Conservation (phyloP, 2,329 filamentous ascomycete species). For the Talaromyces sp. region DNA sequence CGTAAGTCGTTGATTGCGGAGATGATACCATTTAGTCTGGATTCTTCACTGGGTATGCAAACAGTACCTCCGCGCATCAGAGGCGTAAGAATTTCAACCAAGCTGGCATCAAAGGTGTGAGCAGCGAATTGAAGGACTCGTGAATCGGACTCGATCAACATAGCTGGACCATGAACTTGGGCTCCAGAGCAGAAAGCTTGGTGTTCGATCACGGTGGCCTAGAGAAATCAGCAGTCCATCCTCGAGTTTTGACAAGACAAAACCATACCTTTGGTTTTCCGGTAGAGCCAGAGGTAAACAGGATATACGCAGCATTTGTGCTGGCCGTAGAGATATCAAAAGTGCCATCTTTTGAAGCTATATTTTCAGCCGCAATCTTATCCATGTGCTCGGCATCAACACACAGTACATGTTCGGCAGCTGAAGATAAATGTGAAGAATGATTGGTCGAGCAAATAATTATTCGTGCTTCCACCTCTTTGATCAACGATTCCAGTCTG, state of each 20-base stretch:
- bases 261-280: slow-evolving; percentile 53
- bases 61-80: slow-evolving; percentile 57
- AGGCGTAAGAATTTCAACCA: slow-evolving; percentile 55
- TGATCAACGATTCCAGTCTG: slow-evolving; percentile 2
- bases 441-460: slow-evolving; percentile 9
- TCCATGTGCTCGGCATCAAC: slow-evolving; percentile 7
- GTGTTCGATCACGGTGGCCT: slow-evolving; percentile 63
- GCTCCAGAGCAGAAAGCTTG: slow-evolving; percentile 55
- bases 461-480: slow-evolving; percentile 5
- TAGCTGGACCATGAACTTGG: slow-evolving; percentile 50
- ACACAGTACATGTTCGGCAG: slow-evolving; percentile 17
- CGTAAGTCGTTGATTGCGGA: slow-evolving; percentile 49
- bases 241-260: slow-evolving; percentile 57
- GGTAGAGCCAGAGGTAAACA: slow-evolving; percentile 58
- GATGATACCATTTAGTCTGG: slow-evolving; percentile 30
- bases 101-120: slow-evolving; percentile 53
- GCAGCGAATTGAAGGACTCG: slow-evolving; percentile 59
- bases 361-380: not conserved
- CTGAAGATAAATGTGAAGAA: slow-evolving; percentile 3
- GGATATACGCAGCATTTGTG: slow-evolving; percentile 52
- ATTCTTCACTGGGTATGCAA: slow-evolving; percentile 54
- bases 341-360: not conserved
- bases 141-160: slow-evolving; percentile 51
- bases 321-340: slow-evolving; percentile 25
- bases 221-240: slow-evolving; percentile 43